phyloP scores from a whole-genome alignment of 2,329 filamentous ascomycete genomes.

The Xylariales sp. region DNA sequence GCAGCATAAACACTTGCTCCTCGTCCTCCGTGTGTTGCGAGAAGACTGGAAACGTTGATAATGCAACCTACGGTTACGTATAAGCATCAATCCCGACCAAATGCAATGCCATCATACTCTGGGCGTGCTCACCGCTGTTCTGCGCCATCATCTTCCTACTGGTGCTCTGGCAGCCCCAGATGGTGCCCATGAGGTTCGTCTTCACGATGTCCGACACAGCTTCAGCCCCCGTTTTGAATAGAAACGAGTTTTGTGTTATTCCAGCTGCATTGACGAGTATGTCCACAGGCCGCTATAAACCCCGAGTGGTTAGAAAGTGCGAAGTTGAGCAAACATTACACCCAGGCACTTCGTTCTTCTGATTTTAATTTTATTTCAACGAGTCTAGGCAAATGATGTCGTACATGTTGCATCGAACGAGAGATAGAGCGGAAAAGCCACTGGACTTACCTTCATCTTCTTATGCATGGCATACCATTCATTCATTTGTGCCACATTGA shows the following conservation, averaged over 20 bases:
- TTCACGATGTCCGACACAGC: conserved; percentile 55
- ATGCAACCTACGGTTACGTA: conserved; percentile 54
- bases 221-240: conserved; percentile 48
- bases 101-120: too few relatives aligned
- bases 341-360: too few relatives aligned
- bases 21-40: conserved; percentile 63
- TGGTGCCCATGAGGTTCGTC: conserved; percentile 66
- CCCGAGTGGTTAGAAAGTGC: too few relatives aligned
- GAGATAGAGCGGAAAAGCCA: not conserved
- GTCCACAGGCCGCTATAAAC: too few relatives aligned
- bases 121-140: conserved; percentile 20
- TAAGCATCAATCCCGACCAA: too few relatives aligned
- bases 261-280: conserved; percentile 80
- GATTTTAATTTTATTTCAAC: too few relatives aligned
- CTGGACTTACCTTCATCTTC: conserved; percentile 10
- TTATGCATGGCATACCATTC: conserved; percentile 17
- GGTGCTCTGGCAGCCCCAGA: conserved; percentile 54
- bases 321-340: too few relatives aligned
- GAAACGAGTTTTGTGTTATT: conserved; percentile 58
- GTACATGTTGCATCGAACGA: too few relatives aligned
- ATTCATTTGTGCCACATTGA: conserved; percentile 16
- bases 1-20: conserved; percentile 74
- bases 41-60: conserved; percentile 75
- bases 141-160: conserved; percentile 42
- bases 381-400: too few relatives aligned